Base-by-base conservation (phyloP, 345 rosid genomes). In the Acer saccharum region DNA sequence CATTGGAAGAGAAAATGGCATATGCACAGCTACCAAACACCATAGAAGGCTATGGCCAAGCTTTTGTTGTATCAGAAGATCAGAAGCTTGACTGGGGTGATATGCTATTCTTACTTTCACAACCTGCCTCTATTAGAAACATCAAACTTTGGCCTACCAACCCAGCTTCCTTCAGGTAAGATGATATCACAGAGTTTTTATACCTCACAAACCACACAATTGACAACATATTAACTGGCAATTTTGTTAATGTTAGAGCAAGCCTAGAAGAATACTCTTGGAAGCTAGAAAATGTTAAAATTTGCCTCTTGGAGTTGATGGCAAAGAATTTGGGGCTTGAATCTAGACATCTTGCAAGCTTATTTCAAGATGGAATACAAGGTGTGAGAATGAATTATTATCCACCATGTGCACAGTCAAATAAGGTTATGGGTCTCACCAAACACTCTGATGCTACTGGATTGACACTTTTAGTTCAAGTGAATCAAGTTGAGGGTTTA, bases 41-140 rank as follows among this genome's bases (percentile, higher is more conserved):
- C 23, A 55, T 88, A 1, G 88, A 87, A 84, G 91, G 90, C 2
- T 88, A 84, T 17, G 89, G 91, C n/a, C 89, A 88, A 78, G 91
- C 90, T 7, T 90, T 88, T 46, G 88, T 87, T 14, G 72, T 83
- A 25, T 83, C 90, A 0, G 80, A 85, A 39, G 88, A 86, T 0
- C 87, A 85, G 71, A 90, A 86, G 80, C 89, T 86, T 39, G 90
- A 90, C 20, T 88, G 88, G 91, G 87, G 84, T 1, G 90, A 86
- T 80, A 80, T 85, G 91, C 81, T 87, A 25, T 84, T 87, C 73
- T 85, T 86, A 58, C 43, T 71, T 18, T 10, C 85, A 4, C 81
- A 52, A 25, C 89, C 90, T 7, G 23, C 25, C n/a, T 18, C 65
- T 5, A 50, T 3, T 7, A 81, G 88, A 80, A 83, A 74, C 27